Conservation (phyloP, 2,329 filamentous ascomycete genomes). For the Fusarium sp. region DNA sequence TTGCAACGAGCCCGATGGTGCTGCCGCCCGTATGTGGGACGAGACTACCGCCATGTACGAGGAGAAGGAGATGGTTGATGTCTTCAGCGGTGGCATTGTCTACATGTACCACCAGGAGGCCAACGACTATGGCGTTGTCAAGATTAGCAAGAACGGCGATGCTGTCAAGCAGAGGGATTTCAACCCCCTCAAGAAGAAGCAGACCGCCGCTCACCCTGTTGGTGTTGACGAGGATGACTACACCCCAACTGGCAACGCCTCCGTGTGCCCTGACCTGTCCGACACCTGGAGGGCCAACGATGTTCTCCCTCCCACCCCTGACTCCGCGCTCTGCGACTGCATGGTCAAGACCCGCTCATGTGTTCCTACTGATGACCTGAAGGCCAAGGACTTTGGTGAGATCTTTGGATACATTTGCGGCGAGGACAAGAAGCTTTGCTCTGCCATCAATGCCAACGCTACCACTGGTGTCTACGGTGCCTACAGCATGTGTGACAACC, state of each 20-base stretch:
- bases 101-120: conserved; percentile 97
- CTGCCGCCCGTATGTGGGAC: conserved; percentile 77
- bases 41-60: conserved; percentile 87
- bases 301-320: conserved; percentile 82
- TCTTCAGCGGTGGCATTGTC: conserved; percentile 96
- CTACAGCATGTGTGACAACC: conserved; percentile 78
- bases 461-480: conserved; percentile 76
- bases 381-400: conserved; percentile 66
- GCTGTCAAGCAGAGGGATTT: conserved; percentile 80
- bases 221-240: conserved; percentile 74
- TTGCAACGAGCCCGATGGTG: conserved; percentile 76
- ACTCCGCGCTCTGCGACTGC: conserved; percentile 82
- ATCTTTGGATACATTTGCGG: conserved; percentile 82
- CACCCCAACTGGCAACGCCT: conserved; percentile 74
- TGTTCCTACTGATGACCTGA: conserved; percentile 66
- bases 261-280: conserved; percentile 74
- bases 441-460: conserved; percentile 73
- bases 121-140: conserved; percentile 88
- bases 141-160: conserved; percentile 61
- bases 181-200: conserved; percentile 73
- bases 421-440: conserved; percentile 63
- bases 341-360: conserved; percentile 81
- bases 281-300: conserved; percentile 70
- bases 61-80: conserved; percentile 77
- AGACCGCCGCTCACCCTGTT: conserved; percentile 72